These are phyloP conservation scores for Verticillium isaacii DNA, from an alignment of 2,329 filamentous ascomycete species.

Conservation along the genomic window DNA sequence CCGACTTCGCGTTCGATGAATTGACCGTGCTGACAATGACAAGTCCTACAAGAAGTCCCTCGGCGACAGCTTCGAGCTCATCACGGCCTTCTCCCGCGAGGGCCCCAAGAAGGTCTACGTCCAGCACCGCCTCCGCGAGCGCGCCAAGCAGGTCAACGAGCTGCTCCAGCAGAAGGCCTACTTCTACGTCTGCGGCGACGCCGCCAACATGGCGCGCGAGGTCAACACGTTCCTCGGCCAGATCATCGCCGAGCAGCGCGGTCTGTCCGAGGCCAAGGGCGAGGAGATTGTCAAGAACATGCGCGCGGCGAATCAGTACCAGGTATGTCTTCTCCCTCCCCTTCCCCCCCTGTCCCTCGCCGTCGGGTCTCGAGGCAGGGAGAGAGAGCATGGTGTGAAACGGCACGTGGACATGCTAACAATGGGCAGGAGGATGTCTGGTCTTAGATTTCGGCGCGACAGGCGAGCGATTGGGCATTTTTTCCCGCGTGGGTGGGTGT, in stretches of 20 bases:
- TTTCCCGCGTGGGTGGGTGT: not conserved
- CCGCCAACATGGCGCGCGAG: constrained; percentile 93
- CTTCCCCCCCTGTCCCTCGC: not conserved
- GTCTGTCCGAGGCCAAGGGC: constrained; percentile 77
- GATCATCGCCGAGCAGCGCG: constrained; percentile 80
- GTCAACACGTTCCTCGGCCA: constrained; percentile 83
- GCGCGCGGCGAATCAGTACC: constrained; percentile 92
- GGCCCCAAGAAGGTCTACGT: constrained; percentile 89
- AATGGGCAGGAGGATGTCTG: constrained; percentile 62
- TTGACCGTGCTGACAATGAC: too few relatives aligned
- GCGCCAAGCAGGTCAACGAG: constrained; percentile 78
- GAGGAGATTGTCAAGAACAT: constrained; percentile 98
- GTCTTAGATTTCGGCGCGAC: constrained; percentile 42
- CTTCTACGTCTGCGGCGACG: constrained; percentile 98
- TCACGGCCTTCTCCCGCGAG: constrained; percentile 95
- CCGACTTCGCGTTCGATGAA: not conserved
- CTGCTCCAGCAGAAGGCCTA: constrained; percentile 83
- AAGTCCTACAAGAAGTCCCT: constrained; percentile 79
- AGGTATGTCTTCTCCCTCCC: constrained; percentile 50
- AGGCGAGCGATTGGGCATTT: not conserved
- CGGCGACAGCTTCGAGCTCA: constrained; percentile 82
- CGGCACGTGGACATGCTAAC: constrained; percentile 21
- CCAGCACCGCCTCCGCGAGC: constrained; percentile 84
- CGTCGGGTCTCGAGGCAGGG: not conserved
- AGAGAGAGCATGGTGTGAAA: not conserved